These are phyloP conservation scores for Ophiostoma ips DNA, from an alignment of 2,329 filamentous ascomycete genomes.

Conservation along the genomic window DNA sequence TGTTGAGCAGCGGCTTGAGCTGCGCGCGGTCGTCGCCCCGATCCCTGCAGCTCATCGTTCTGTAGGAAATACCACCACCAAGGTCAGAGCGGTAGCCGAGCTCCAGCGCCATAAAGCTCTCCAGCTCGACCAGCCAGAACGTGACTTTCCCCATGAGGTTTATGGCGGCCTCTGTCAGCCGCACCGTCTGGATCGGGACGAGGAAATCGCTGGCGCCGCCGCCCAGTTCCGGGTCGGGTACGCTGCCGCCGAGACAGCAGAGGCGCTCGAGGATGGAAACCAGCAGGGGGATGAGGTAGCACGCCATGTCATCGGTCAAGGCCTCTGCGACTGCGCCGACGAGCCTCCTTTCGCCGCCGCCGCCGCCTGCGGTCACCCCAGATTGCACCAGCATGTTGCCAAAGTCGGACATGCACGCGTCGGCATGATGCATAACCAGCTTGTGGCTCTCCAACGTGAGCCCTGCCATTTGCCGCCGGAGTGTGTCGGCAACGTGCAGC, in stretches of 20 bases:
- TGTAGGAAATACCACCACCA: neutral
- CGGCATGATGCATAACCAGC: too few species aligned
- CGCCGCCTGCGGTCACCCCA: too few species aligned
- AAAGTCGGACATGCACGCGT: neutral
- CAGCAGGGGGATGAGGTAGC: constrained; percentile 8
- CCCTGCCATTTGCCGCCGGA: too few species aligned
- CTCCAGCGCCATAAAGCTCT: constrained; percentile 8
- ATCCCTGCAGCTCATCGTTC: too few species aligned
- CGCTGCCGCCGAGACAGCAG: constrained; percentile 8
- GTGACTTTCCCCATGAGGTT: neutral
- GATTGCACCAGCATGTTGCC: too few species aligned
- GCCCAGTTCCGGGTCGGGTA: neutral
- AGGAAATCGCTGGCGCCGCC: neutral
- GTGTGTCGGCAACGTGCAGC: too few species aligned
- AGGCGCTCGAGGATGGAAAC: constrained; percentile 5
- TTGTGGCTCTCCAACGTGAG: too few species aligned
- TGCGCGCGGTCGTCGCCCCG: constrained; percentile 1
- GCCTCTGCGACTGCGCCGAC: constrained; percentile 1
- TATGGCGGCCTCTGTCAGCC: neutral
- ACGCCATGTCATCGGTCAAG: constrained; percentile 8
- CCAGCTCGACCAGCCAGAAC: constrained; percentile 8
- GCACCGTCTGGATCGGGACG: constrained; percentile 1
- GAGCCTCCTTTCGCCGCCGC: too few species aligned
- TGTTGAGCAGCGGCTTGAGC: constrained; percentile 5
- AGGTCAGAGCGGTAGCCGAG: constrained; percentile 10